Conservation (phyloP, 257 asterid genomes). For the Plantago ovata region DNA sequence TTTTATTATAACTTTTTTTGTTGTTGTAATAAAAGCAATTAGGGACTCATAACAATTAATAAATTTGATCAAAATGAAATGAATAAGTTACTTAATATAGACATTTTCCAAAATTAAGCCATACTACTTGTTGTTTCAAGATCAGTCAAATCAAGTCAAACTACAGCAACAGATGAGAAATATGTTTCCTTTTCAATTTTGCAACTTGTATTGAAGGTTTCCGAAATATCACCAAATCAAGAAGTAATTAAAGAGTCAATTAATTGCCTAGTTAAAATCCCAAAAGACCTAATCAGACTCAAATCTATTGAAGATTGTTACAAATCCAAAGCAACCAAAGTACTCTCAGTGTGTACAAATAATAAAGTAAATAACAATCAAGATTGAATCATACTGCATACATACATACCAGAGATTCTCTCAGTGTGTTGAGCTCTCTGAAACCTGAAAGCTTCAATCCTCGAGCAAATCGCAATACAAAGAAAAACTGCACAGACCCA, state of each 20-base stretch:
- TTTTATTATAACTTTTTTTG: no score
- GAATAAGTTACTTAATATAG: neutral
- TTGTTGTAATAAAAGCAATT: neutral
- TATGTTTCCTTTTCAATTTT: no score
- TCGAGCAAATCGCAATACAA: constrained; percentile 16
- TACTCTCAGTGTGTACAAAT: no score
- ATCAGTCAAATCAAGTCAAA: neutral
- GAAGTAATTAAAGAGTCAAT: neutral
- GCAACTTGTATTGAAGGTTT: neutral
- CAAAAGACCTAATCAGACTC: no score
- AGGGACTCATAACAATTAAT: no score
- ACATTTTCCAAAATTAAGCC: no score
- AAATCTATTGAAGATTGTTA: no score
- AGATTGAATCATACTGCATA: no score
- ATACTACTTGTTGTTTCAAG: neutral
- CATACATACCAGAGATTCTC: constrained; percentile 46
- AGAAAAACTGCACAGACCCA: constrained; percentile 24
- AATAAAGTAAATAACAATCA: constrained; percentile 1
- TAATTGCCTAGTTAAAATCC: neutral
- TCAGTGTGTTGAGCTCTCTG: constrained; percentile 37
- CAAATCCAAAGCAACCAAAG: constrained; percentile 5
- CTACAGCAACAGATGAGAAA: no score
- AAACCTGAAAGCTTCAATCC: constrained; percentile 33
- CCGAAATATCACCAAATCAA: neutral
- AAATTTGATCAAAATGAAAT: neutral